Evolutionary conservation across 257 asterid species (phyloP).

Genomic region (Nicotiana attenuata): DNA sequence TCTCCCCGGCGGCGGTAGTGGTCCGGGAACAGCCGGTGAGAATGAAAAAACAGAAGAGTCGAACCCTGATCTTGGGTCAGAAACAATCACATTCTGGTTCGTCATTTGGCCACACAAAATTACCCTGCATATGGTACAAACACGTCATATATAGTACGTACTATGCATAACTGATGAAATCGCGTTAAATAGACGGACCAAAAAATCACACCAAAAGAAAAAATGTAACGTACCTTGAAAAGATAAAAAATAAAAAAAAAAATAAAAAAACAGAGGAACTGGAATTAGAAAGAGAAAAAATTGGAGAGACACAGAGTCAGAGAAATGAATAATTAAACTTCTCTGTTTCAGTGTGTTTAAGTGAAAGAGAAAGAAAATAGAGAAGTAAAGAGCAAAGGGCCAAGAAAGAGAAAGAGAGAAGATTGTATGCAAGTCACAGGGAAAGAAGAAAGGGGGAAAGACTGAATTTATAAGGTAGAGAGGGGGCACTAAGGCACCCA

Average conservation of each 20-base stretch:
- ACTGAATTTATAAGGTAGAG: slow-evolving; percentile 56
- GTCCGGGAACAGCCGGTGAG: slow-evolving; percentile 16
- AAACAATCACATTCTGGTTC: slow-evolving; percentile 42
- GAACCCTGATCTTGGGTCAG: slow-evolving; percentile 34
- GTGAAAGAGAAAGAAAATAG: background rate
- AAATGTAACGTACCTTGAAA: slow-evolving; percentile 35
- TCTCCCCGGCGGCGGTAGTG: slow-evolving; percentile 18
- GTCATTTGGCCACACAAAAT: slow-evolving; percentile 25
- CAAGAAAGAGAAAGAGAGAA: background rate
- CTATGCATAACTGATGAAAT: no score
- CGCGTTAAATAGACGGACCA: background rate
- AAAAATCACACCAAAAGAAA: background rate
- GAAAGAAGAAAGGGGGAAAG: slow-evolving; percentile 18
- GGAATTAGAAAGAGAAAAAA: background rate
- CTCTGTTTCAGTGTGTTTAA: background rate
- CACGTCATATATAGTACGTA: background rate
- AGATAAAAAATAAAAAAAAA: no score
- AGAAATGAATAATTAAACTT: background rate
- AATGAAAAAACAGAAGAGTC: slow-evolving; percentile 19
- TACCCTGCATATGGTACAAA: background rate
- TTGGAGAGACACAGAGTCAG: background rate
- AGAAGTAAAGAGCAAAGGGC: background rate
- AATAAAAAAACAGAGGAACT: slow-evolving; percentile 23
- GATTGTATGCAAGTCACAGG: slow-evolving; percentile 17
- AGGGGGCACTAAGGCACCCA: slow-evolving; percentile 24